Evolutionary conservation across 2,329 filamentous ascomycete genomes (phyloP).

Genomic region (Talaromyces sp.): DNA sequence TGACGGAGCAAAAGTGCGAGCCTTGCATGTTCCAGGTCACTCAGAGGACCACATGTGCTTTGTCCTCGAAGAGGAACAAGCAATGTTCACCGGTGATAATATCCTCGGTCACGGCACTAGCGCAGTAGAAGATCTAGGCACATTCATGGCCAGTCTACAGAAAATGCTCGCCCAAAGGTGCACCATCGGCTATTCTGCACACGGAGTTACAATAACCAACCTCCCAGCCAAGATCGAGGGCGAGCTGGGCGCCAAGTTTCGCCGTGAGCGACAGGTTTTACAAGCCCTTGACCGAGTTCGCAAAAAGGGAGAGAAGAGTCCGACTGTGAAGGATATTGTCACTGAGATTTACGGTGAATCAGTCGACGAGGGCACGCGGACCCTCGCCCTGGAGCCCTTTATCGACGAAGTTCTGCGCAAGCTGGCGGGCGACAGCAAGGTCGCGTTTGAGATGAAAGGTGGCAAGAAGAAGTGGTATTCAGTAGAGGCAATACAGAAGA

Average conservation of each 20-base stretch:
- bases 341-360: conserved; percentile 37
- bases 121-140: conserved; percentile 36
- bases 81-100: conserved; percentile 78
- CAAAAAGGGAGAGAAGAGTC: conserved; percentile 18
- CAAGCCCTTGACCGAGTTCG: conserved; percentile 23
- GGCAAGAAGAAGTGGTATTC: conserved; percentile 39
- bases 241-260: conserved; percentile 34
- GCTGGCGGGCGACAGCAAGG: conserved; percentile 40
- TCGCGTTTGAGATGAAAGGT: conserved; percentile 36
- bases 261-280: conserved; percentile 40
- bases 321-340: conserved; percentile 43
- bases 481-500: conserved; percentile 13
- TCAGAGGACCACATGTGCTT: conserved; percentile 74
- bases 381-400: conserved; percentile 41
- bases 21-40: conserved; percentile 59
- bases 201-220: conserved; percentile 38
- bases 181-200: conserved; percentile 41
- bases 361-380: conserved; percentile 27
- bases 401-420: conserved; percentile 41
- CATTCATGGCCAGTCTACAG: conserved; percentile 32
- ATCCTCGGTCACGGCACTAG: conserved; percentile 59
- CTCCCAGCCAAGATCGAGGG: conserved; percentile 34
- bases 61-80: conserved; percentile 64
- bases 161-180: conserved; percentile 34
- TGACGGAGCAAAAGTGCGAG: conserved; percentile 37